A percentile compares a stretch with the other conserved stretches of the same genome.
These are phyloP conservation scores for Fomitopsis serialis DNA, from an alignment of 768 basidiomycete species.

Conservation along the genomic window DNA sequence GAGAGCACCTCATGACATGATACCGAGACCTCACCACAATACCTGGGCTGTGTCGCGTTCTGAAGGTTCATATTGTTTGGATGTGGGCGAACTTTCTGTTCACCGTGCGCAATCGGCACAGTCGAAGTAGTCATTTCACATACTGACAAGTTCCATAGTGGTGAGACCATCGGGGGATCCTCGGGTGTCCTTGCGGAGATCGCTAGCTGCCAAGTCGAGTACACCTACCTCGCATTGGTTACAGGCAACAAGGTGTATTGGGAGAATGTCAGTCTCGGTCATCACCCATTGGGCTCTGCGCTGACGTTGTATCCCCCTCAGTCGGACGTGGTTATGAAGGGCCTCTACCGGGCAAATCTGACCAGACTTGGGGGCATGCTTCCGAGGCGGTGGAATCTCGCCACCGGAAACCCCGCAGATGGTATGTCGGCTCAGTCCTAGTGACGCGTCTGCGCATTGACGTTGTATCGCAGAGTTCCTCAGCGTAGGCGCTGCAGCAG, in stretches of 20 bases:
- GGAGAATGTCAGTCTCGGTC: slow-evolving; percentile 38
- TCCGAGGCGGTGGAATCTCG: slow-evolving; percentile 52
- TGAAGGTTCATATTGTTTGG: neutral
- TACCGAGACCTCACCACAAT: too few species aligned
- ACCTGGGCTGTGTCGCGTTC: too few species aligned
- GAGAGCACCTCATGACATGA: too few species aligned
- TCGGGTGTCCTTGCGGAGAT: slow-evolving; percentile 72
- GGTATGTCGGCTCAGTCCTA: slow-evolving; percentile 31
- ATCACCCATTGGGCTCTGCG: neutral
- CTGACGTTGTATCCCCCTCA: slow-evolving; percentile 16
- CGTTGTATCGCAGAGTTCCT: slow-evolving; percentile 15
- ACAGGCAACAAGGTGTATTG: slow-evolving; percentile 66
- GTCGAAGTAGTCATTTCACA: neutral
- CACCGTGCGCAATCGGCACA: neutral
- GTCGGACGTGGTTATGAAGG: slow-evolving; percentile 44
- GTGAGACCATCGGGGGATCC: slow-evolving; percentile 27
- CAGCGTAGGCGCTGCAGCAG: slow-evolving; percentile 62
- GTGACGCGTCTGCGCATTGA: neutral
- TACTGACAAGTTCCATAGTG: slow-evolving; percentile 22
- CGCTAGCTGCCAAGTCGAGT: slow-evolving; percentile 78
- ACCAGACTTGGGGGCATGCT: slow-evolving; percentile 54
- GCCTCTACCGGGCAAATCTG: slow-evolving; percentile 43
- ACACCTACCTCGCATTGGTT: slow-evolving; percentile 74
- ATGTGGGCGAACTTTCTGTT: neutral
- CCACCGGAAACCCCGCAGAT: slow-evolving; percentile 37